A percentile compares a stretch with the other conserved stretches of the same genome.
phyloP scores from a whole-genome alignment of 768 basidiomycete species.

The Tricholoma terreum region DNA sequence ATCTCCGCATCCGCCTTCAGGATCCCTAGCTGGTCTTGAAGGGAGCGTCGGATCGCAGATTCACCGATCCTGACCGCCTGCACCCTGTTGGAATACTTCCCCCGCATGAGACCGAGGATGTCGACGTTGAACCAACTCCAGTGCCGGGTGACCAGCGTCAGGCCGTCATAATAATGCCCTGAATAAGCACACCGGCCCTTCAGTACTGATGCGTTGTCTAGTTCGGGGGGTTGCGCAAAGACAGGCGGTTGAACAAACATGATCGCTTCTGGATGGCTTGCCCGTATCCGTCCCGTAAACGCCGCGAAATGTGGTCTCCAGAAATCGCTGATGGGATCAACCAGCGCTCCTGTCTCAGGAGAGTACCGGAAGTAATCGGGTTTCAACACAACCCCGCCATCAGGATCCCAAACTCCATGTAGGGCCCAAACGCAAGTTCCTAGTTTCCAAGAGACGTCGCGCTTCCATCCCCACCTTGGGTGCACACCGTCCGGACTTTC shows the following conservation, averaged over 20 bases:
- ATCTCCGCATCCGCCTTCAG: constrained; percentile 71
- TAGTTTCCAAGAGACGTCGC: constrained; percentile 65
- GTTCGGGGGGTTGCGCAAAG: constrained; percentile 71
- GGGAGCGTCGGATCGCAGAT: constrained; percentile 69
- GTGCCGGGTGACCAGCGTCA: constrained; percentile 89
- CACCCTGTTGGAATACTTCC: constrained; percentile 66
- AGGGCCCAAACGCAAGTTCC: constrained; percentile 85
- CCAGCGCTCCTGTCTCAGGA: constrained; percentile 40
- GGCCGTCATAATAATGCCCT: constrained; percentile 91
- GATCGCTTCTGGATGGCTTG: constrained; percentile 76
- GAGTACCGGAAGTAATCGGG: constrained; percentile 73
- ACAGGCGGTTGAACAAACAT: constrained; percentile 92
- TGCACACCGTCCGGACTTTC: constrained; percentile 48
- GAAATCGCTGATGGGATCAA: constrained; percentile 74
- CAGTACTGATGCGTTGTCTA: constrained; percentile 48
- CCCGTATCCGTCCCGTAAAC: constrained; percentile 57
- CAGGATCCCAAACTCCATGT: constrained; percentile 86
- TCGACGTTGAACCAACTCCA: constrained; percentile 97
- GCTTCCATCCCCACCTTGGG: constrained; percentile 80
- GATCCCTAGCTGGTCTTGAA: constrained; percentile 81
- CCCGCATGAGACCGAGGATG: constrained; percentile 86
- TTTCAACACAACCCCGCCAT: constrained; percentile 59
- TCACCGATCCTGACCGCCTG: constrained; percentile 84
- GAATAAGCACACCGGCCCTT: constrained; percentile 71
- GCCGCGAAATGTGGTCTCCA: constrained; percentile 70